A percentile compares a stretch with the other conserved stretches of the same genome.
Evolutionary conservation across 2,329 filamentous ascomycete genomes (phyloP).

Genomic region (Emydomyces testavorans): DNA sequence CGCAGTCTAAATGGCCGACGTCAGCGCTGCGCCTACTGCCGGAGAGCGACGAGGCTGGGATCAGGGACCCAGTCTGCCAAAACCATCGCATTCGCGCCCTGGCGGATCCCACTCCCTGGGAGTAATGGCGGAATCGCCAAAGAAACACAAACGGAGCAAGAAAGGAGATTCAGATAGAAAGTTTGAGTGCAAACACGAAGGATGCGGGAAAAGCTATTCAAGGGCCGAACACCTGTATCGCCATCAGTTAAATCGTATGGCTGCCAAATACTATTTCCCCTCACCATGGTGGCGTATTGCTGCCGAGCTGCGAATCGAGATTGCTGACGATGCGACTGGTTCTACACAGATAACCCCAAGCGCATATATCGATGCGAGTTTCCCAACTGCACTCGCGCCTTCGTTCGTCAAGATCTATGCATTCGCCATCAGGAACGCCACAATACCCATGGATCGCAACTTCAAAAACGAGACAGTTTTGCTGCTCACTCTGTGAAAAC

Average conservation of each 20-base stretch:
- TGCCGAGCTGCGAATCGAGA: background rate
- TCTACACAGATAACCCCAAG: slow-evolving; percentile 66
- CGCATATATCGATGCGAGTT: slow-evolving; percentile 92
- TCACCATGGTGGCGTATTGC: background rate
- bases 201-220: slow-evolving; percentile 92
- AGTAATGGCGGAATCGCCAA: slow-evolving; percentile 20
- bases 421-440: slow-evolving; percentile 74
- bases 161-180: slow-evolving; percentile 40
- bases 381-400: slow-evolving; percentile 76
- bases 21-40: background rate
- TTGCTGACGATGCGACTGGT: background rate
- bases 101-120: slow-evolving; percentile 2
- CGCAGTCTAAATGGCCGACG: slow-evolving; percentile 1
- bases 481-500: slow-evolving; percentile 24
- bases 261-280: slow-evolving; percentile 7
- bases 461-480: slow-evolving; percentile 40
- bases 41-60: slow-evolving; percentile 4
- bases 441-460: slow-evolving; percentile 49
- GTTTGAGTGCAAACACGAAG: slow-evolving; percentile 72
- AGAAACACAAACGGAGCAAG: slow-evolving; percentile 36
- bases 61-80: background rate
- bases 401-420: slow-evolving; percentile 86
- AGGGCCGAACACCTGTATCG: slow-evolving; percentile 93
- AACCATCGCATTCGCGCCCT: background rate
- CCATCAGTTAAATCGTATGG: slow-evolving; percentile 84